Evolutionary conservation across 163 green algal genomes (phyloP).

Genomic region (Chlamydomonas reinhardtii): DNA sequence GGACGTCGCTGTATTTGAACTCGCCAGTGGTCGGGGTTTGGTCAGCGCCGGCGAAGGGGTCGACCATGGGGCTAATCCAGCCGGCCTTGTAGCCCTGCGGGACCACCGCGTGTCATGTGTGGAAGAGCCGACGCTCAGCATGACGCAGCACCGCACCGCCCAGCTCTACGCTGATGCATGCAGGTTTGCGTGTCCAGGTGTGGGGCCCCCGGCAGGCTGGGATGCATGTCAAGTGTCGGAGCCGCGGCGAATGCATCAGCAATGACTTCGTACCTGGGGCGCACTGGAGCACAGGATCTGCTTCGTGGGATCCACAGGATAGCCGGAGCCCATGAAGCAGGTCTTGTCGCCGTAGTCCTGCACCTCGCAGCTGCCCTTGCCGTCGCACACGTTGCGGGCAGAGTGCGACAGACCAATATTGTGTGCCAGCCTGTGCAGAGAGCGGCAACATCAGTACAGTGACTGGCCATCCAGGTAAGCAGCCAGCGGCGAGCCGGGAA

Average conservation of each 20-base stretch:
- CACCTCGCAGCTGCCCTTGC: not conserved
- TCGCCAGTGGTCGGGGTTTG: not conserved
- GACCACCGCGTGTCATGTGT: too few relatives aligned
- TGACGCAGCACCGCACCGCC: not conserved
- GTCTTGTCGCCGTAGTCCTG: not conserved
- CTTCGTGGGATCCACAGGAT: not conserved
- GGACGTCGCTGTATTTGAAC: not conserved
- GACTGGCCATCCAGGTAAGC: too few relatives aligned
- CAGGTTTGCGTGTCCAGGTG: too few relatives aligned
- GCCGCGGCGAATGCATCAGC: too few relatives aligned
- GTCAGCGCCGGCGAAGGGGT: too few relatives aligned
- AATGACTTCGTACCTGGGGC: too few relatives aligned
- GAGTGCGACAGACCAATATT: not conserved
- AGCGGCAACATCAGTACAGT: too few relatives aligned
- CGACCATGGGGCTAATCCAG: not conserved
- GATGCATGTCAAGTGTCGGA: too few relatives aligned
- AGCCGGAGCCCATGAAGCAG: not conserved
- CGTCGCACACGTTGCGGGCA: not conserved
- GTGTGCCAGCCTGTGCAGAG: not conserved
- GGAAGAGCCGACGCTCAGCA: not conserved
- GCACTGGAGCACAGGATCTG: not conserved
- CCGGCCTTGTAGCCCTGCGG: not conserved
- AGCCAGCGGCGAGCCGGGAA: too few relatives aligned
- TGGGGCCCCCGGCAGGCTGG: too few relatives aligned
- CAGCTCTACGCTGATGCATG: too few relatives aligned